Conservation (phyloP, 106 monocot genomes). For the Posidonia australis region DNA sequence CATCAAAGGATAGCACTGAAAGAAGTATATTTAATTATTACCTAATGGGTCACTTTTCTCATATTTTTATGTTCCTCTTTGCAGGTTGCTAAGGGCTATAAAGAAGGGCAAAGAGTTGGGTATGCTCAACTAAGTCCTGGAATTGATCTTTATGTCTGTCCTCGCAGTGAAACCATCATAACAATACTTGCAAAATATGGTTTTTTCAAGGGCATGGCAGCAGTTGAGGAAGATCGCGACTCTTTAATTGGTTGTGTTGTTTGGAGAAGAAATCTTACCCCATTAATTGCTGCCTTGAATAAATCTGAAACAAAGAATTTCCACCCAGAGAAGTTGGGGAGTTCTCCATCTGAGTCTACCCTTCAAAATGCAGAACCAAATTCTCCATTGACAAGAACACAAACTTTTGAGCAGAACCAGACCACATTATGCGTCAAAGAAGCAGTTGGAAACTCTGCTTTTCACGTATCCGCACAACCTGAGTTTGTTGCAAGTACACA, state of each 20-base stretch:
- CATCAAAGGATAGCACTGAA: neutral
- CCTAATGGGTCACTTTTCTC: neutral
- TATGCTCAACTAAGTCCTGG: slow-evolving; percentile 54
- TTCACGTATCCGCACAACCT: neutral
- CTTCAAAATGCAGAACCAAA: slow-evolving; percentile 6
- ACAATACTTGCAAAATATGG: slow-evolving; percentile 78
- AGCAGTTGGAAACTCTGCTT: neutral
- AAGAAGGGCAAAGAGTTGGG: slow-evolving; percentile 46
- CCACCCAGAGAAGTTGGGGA: slow-evolving; percentile 4
- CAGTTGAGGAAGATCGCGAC: slow-evolving; percentile 51
- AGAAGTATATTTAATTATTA: neutral
- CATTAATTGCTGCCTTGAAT: slow-evolving; percentile 13
- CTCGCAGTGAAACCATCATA: slow-evolving; percentile 61
- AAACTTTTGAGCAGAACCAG: slow-evolving; percentile 6
- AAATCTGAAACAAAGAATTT: slow-evolving; percentile 17
- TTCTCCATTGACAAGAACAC: slow-evolving; percentile 1
- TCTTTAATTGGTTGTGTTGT: slow-evolving; percentile 80
- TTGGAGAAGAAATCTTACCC: slow-evolving; percentile 38
- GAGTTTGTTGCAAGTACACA: no score
- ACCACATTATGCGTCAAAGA: neutral
- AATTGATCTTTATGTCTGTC: slow-evolving; percentile 65
- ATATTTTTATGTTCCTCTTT: neutral
- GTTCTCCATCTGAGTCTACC: slow-evolving; percentile 12
- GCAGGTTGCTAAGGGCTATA: slow-evolving; percentile 51
- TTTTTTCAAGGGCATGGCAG: slow-evolving; percentile 71